Base-by-base conservation (phyloP, 2,329 filamentous ascomycete species). In the Neofusicoccum cordaticola region DNA sequence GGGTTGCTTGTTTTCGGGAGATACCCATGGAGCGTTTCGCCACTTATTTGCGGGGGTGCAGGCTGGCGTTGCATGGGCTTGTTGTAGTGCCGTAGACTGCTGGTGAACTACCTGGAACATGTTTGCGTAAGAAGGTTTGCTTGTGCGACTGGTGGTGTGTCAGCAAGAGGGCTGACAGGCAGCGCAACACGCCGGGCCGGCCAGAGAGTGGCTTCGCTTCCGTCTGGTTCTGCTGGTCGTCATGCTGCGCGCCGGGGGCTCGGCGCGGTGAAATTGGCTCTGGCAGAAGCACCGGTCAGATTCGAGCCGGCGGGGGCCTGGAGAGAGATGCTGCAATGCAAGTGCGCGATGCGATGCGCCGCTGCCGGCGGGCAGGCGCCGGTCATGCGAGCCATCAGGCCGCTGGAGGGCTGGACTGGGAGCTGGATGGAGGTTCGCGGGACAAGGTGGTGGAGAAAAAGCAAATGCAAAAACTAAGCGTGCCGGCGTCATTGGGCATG, bases 11-110 rank as follows among this genome's bases (percentile, higher is more conserved):
- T 39, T 60, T 47, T 60, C 41, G 39, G 56, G 42, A 60, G 56
- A 60, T 60, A 60, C 56, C 56, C 56, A 60, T 60, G 56, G 42
- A 60, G 56, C 56, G 56, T 60, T 60, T 60, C 56, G 56, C 56
- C 56, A 60, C 56, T 44, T 47, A 35, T 47, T 48, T 60, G 56
- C 56, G 56, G 56, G 56, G 39, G 27, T 35, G 42, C 56, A 22
- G 50, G 56, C 56, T 60, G 56, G 56, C 56, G 56, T 60, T 60
- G 41, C 56, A 60, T 60, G 56, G 56, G 42, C 41, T 35, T 37
- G 34, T 45, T 11, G n/a, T 47, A 19, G 27, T 34, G 22, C 11
- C n/a, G 53, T 58, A 58, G 53, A 44, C 39, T 44, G 37, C 15
- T 34, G 39, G 53, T 45, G 27, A 58, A 44, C 19, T 31, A 39